Evolutionary conservation across 495 filamentous ascomycete species (phyloP).

Genomic region (Penicillium manginii): DNA sequence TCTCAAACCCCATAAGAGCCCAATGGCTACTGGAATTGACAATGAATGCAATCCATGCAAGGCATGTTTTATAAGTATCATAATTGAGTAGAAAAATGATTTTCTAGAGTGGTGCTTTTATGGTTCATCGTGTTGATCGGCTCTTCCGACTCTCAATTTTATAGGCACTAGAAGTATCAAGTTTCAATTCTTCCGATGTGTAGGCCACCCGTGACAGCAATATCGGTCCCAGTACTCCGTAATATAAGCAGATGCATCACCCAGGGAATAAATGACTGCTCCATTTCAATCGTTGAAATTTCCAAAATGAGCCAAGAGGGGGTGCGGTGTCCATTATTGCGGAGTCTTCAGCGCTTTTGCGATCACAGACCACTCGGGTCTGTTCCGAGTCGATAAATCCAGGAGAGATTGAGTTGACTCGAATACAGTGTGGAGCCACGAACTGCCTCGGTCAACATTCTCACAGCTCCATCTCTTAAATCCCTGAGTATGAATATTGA

Average conservation of each 20-base stretch:
- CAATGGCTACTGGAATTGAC: no score
- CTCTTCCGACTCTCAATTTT: no score
- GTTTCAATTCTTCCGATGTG: background rate
- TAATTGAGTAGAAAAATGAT: no score
- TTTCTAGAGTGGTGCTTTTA: no score
- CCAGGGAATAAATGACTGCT: background rate
- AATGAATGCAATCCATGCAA: no score
- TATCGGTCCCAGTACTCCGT: background rate
- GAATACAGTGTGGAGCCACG: background rate
- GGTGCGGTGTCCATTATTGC: background rate
- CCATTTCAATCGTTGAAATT: background rate
- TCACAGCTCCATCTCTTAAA: constrained; percentile 39
- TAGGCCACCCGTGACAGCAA: background rate
- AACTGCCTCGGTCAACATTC: background rate
- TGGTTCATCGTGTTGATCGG: no score
- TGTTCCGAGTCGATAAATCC: background rate
- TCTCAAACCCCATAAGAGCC: no score
- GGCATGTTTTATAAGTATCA: no score
- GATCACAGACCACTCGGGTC: background rate
- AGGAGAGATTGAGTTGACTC: background rate
- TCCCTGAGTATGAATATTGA: constrained; percentile 44
- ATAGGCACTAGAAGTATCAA: background rate
- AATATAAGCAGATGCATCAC: background rate
- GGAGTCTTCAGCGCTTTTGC: background rate
- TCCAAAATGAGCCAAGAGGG: background rate